Evolutionary conservation across 1,284 basidiomycete species (phyloP).

Genomic region (Albatrellus sp.): DNA sequence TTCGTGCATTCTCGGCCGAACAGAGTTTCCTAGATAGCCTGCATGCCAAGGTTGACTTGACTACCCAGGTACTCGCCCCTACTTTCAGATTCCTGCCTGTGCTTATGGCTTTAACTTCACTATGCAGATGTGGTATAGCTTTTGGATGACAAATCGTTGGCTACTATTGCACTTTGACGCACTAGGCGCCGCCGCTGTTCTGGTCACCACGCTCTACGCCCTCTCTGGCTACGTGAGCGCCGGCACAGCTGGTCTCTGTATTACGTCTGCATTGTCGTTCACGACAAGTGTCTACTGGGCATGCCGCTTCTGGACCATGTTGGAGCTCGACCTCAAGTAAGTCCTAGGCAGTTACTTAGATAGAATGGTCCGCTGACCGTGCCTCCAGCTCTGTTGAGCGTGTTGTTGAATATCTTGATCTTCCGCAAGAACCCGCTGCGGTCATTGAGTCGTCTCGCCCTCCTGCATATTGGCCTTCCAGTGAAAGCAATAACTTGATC

Average conservation of each 20-base stretch:
- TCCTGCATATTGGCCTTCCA: slow-evolving; percentile 83
- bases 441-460: slow-evolving; percentile 55
- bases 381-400: slow-evolving; percentile 67
- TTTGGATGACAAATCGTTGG: slow-evolving; percentile 79
- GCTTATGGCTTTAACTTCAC: slow-evolving; percentile 1
- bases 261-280: slow-evolving; percentile 64
- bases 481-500: slow-evolving; percentile 31
- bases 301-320: slow-evolving; percentile 46
- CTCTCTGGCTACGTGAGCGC: slow-evolving; percentile 56
- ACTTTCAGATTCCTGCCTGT: background rate
- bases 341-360: slow-evolving; percentile 12
- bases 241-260: slow-evolving; percentile 77
- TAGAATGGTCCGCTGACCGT: background rate
- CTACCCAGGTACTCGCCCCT: slow-evolving; percentile 37
- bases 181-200: slow-evolving; percentile 52
- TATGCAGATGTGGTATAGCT: slow-evolving; percentile 60
- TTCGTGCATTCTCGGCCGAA: slow-evolving; percentile 83
- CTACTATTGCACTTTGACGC: slow-evolving; percentile 65
- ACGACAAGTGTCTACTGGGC: slow-evolving; percentile 56
- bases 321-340: slow-evolving; percentile 58
- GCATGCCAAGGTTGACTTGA: slow-evolving; percentile 52
- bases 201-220: slow-evolving; percentile 65
- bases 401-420: slow-evolving; percentile 76
- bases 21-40: slow-evolving; percentile 65
- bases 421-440: slow-evolving; percentile 77